A percentile compares a stretch with the other conserved stretches of the same genome.
These are phyloP conservation scores for Leishmania martiniquensis DNA, from an alignment of 208 protist genomes.

Conservation along the genomic window DNA sequence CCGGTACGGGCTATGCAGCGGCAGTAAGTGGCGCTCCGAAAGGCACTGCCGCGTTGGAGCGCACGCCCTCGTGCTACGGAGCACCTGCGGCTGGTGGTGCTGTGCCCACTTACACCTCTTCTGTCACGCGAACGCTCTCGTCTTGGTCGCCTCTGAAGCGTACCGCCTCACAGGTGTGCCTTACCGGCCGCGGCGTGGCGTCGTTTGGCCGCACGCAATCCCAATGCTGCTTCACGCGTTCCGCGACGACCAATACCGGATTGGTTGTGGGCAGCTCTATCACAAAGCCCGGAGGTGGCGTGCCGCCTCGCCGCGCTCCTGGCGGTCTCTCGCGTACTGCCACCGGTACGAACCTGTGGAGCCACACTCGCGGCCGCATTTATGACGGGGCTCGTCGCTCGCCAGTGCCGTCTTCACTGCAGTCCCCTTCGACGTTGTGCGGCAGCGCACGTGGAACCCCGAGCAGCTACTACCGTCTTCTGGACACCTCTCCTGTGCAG, in stretches of 20 bases:
- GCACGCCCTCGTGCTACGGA: constrained; percentile 13
- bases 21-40: neutral
- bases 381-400: neutral
- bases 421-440: no score
- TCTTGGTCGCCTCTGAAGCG: constrained; percentile 29
- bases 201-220: constrained; percentile 22
- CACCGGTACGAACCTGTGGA: constrained; percentile 23
- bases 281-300: neutral
- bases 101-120: neutral
- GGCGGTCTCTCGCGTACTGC: constrained; percentile 32
- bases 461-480: neutral
- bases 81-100: neutral
- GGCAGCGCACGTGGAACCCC: neutral
- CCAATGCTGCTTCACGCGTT: constrained; percentile 12
- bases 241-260: constrained; percentile 17
- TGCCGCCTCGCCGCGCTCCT: neutral
- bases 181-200: neutral
- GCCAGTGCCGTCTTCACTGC: neutral
- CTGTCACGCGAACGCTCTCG: neutral
- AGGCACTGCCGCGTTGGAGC: constrained; percentile 12
- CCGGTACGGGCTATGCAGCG: neutral
- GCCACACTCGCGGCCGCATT: neutral
- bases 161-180: constrained; percentile 22
- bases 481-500: neutral
- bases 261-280: constrained; percentile 12